phyloP scores from a whole-genome alignment of 495 filamentous ascomycete genomes.

The Neurospora sp. region DNA sequence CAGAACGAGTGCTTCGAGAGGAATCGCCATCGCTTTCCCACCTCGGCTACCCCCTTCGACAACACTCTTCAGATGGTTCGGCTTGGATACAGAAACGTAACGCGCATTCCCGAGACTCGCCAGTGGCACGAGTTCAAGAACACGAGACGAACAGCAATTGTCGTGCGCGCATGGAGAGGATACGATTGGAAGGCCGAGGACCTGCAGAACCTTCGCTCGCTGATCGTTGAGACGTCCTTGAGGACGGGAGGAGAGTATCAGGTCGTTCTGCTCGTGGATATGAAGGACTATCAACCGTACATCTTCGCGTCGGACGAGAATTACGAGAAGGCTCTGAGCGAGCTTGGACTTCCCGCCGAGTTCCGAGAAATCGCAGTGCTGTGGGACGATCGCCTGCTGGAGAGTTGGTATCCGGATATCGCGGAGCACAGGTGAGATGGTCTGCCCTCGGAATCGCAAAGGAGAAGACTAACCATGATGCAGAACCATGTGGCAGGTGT shows the following conservation, averaged over 20 bases:
- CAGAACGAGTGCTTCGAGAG: constrained; percentile 58
- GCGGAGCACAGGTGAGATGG: constrained; percentile 23
- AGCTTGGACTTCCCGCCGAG: constrained; percentile 41
- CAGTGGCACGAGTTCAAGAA: constrained; percentile 23
- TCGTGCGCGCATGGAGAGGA: constrained; percentile 33
- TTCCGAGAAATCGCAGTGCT: constrained; percentile 45
- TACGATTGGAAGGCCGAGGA: constrained; percentile 33
- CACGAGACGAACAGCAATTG: constrained; percentile 27
- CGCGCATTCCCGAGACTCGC: constrained; percentile 15
- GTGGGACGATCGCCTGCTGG: constrained; percentile 40
- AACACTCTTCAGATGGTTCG: constrained; percentile 18
- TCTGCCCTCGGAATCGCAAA: neutral
- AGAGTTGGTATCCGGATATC: constrained; percentile 30
- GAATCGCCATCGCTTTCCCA: constrained; percentile 54
- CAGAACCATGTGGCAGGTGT: constrained; percentile 30
- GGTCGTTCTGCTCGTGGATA: constrained; percentile 48
- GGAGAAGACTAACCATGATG: neutral
- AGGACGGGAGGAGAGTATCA: constrained; percentile 50
- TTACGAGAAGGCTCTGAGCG: constrained; percentile 39
- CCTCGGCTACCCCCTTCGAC: constrained; percentile 6
- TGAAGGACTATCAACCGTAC: constrained; percentile 40
- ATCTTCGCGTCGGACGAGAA: constrained; percentile 41
- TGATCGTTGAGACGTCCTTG: constrained; percentile 45
- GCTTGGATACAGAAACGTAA: constrained; percentile 12
- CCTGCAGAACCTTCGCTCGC: constrained; percentile 40